Evolutionary conservation across 2,329 filamentous ascomycete species (phyloP).

Genomic region (Ophiostoma montium): DNA sequence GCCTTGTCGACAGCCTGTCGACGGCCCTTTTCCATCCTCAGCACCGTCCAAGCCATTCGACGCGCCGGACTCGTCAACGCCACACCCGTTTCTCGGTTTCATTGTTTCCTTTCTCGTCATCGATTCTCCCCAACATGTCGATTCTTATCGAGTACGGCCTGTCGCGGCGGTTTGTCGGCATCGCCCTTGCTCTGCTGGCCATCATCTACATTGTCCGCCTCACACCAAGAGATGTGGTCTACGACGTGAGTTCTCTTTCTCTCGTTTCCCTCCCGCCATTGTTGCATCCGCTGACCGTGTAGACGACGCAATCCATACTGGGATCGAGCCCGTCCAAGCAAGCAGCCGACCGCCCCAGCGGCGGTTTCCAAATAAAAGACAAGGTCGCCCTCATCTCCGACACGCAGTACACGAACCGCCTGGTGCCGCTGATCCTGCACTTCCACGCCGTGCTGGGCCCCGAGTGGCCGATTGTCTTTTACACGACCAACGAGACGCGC

Average conservation of each 20-base stretch:
- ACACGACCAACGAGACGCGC: slow-evolving; percentile 21
- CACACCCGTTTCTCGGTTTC: too few species aligned
- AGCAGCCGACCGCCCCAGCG: not conserved
- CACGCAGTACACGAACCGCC: slow-evolving; percentile 31
- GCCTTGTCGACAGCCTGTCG: not conserved
- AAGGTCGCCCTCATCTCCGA: slow-evolving; percentile 17
- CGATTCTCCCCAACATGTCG: slow-evolving; percentile 2
- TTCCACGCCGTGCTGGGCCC: slow-evolving; percentile 25
- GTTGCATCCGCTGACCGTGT: not conserved
- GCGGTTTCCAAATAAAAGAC: slow-evolving; percentile 7
- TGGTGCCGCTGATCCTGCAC: slow-evolving; percentile 20
- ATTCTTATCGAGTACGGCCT: slow-evolving; percentile 10
- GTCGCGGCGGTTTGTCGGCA: slow-evolving; percentile 9
- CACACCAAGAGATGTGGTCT: slow-evolving; percentile 8
- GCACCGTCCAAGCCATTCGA: not conserved
- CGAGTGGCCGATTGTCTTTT: slow-evolving; percentile 29
- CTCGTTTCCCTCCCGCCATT: too few species aligned
- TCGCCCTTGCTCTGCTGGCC: slow-evolving; percentile 9
- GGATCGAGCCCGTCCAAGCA: slow-evolving; percentile 1
- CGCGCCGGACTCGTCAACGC: not conserved
- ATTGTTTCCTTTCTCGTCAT: not conserved
- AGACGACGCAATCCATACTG: not conserved
- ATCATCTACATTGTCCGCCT: slow-evolving; percentile 12
- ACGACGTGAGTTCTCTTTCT: not conserved
- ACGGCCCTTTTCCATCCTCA: not conserved